Evolutionary conservation across 2,329 filamentous ascomycete genomes (phyloP), one percentile per base, ranked within the genome.

Genomic region (Coniochaeta hoffmannii): DNA sequence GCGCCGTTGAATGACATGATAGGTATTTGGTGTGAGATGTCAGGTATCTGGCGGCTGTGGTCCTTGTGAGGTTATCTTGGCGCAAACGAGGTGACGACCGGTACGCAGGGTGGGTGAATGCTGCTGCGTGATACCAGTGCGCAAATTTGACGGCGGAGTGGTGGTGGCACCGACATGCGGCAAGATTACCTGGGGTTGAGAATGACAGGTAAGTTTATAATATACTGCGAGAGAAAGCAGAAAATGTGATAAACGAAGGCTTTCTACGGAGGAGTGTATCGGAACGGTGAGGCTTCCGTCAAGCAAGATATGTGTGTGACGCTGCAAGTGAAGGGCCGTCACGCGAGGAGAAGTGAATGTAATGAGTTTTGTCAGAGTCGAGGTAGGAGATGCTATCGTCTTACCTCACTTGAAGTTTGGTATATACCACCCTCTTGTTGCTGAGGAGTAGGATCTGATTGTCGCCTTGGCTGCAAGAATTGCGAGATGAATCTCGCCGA

Each of bases 1-100:
- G 35, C 36, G 41, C 54, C 54, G 34, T 55, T 56, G 15, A 36
- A 36, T 14, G 50, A 53, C 50, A 53, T 46, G 41, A 22, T 46
- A 5, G 9, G 34, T 36, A n/a, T 17, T 19, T 44, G 34, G 8
- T 36, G 34, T 36, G 34, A 19, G n/a, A n/a, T n/a, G n/a, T n/a
- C n/a, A 28, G 10, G 10, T 26, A n/a, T 8, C 12, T 19, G 11
- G 4, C 4, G 6, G 11, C 6, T 22, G 10, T 15, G 41, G 41
- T 46, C 19, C 1, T 28, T 28, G 41, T 41, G 8, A n/a, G 36
- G n/a, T n/a, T n/a, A n/a, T n/a, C n/a, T n/a, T n/a, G n/a, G n/a
- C n/a, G n/a, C n/a, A n/a, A n/a, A n/a, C n/a, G n/a, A n/a, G n/a
- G n/a, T n/a, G n/a, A n/a, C n/a, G n/a, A n/a, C n/a, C n/a, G n/a